Evolutionary conservation across 352 stramenopile species (phyloP), one percentile per base, ranked within the genome.

Genomic region (Pythium phragmiticola): DNA sequence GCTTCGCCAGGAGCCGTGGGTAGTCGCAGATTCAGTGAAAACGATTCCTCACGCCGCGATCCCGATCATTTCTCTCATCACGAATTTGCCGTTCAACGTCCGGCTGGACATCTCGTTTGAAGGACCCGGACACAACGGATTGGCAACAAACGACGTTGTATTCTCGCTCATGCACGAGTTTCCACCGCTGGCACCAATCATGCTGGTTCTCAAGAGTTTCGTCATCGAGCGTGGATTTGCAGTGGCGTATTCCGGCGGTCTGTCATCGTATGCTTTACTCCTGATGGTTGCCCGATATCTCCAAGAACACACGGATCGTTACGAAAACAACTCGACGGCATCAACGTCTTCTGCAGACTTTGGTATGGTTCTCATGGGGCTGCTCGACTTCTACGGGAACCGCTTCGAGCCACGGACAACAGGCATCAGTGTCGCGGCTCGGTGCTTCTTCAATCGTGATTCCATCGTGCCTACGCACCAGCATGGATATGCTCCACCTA

Each of bases 301-400:
- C 11, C 88, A 96, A 34, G 84, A 96, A 46, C 81, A 92, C 62
- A 88, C 74, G 21, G 84, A 93, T 53, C 84, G 75, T 4, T 74
- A 14, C 70, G 77, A 54, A 80, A 84, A 69, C 42, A 39, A 17
- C 26, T 23, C 34, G 34, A 37, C 56, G 12, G 26, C 55, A 5
- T 58, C 57, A 6, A 42, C 56, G 0, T 88, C 86, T 30, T 77
- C 76, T 21, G 78, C 87, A 4, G 96, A 99, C 65, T 97, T 97
- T 60, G 96, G 96, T 26, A 93, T 97, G 39, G 84, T 99, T 57
- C 78, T 99, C 1, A 97, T 98, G 86, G 95, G 95, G 0, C 97
- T 99, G 59, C 79, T 99, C 11, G 95, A 99, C 60, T 99, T 99
- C 66, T 99, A 98, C 72, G 96, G 97, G 19, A 99, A 98, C 56